Percentiles rank a stretch among this genome's conserved stretches.
Evolutionary conservation across 2,329 filamentous ascomycete species (phyloP).

Genomic region (Pestalotiopsis sp.): DNA sequence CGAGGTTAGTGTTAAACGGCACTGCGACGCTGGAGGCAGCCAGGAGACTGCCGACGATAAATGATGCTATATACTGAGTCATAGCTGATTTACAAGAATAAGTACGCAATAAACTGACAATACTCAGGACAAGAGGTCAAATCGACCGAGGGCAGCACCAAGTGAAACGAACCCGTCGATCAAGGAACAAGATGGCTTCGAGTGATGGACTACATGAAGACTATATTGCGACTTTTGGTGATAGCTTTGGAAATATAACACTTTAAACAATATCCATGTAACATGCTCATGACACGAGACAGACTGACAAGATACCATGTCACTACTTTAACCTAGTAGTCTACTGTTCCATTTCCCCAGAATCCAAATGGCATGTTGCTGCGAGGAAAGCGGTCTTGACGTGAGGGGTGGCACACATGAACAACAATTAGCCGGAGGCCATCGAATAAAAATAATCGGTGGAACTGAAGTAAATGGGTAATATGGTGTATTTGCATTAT

Average conservation of each 20-base stretch:
- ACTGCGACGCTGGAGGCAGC: constrained; percentile 16
- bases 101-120: too few species aligned
- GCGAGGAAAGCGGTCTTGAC: neutral
- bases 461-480: neutral
- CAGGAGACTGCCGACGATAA: constrained; percentile 16
- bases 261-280: too few species aligned
- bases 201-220: neutral
- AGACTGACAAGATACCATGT: neutral
- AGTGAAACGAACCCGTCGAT: neutral
- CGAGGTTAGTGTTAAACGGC: constrained; percentile 17
- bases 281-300: neutral
- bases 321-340: neutral
- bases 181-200: neutral
- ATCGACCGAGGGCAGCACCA: too few species aligned
- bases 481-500: neutral
- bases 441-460: too few species aligned
- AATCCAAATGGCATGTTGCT: neutral
- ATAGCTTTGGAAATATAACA: too few species aligned
- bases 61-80: neutral
- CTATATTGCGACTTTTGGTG: neutral
- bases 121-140: neutral
- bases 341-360: neutral
- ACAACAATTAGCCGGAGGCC: neutral
- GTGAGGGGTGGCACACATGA: neutral
- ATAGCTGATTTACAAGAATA: too few species aligned